Evolutionary conservation across 768 basidiomycete species (phyloP).

Genomic region (Phaeotremella fagi): DNA sequence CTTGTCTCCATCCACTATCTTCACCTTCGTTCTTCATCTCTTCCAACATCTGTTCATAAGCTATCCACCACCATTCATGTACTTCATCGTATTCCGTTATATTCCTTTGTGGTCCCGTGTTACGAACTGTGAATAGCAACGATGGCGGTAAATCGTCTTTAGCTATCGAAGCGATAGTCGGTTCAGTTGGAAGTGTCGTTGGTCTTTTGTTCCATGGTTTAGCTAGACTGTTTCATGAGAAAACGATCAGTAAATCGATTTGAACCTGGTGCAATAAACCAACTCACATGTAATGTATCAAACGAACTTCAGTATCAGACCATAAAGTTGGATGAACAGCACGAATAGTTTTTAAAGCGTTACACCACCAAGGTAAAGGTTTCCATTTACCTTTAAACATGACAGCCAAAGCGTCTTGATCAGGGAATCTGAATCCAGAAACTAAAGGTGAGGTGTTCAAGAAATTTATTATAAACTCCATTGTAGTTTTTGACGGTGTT

Average conservation of each 20-base stretch:
- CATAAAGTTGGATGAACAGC: constrained; percentile 65
- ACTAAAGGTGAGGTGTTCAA: constrained; percentile 59
- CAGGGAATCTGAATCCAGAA: constrained; percentile 66
- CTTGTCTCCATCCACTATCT: constrained; percentile 28
- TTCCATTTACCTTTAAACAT: constrained; percentile 61
- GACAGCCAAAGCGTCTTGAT: constrained; percentile 83
- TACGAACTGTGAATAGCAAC: constrained; percentile 16
- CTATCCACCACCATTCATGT: constrained; percentile 47
- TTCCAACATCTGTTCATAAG: constrained; percentile 36
- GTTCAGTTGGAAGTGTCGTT: constrained; percentile 1
- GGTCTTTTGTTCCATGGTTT: constrained; percentile 46
- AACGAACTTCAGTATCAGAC: constrained; percentile 77
- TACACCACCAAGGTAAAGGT: constrained; percentile 50
- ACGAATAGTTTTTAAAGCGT: constrained; percentile 83
- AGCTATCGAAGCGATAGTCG: not conserved
- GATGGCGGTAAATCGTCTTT: constrained; percentile 12
- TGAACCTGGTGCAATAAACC: not conserved
- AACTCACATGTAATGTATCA: constrained; percentile 51
- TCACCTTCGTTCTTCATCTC: constrained; percentile 29
- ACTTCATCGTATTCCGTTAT: constrained; percentile 31
- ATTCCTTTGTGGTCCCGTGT: constrained; percentile 18
- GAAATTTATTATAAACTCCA: constrained; percentile 57
- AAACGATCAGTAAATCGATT: no score
- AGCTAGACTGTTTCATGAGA: constrained; percentile 46
- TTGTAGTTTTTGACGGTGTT: constrained; percentile 61